Evolutionary conservation across 495 filamentous ascomycete species (phyloP).

Genomic region (Pyrenula aspistea): DNA sequence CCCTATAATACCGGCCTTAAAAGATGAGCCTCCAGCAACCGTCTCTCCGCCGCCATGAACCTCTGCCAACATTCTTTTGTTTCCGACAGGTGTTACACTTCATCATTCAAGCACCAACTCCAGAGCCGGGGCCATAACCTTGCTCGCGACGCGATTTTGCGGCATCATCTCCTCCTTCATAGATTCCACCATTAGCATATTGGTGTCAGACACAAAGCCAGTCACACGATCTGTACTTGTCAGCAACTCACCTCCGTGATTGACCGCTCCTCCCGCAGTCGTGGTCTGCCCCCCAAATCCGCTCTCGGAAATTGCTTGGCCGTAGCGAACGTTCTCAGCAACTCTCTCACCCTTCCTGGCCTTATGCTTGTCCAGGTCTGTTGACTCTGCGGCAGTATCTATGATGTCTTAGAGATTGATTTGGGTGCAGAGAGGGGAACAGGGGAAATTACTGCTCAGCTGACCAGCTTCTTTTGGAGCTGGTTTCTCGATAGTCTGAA

Average conservation of each 20-base stretch:
- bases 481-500: constrained; percentile 30
- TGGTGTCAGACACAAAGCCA: too few species aligned
- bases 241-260: constrained; percentile 7
- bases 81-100: constrained; percentile 4
- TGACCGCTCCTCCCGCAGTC: constrained; percentile 11
- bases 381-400: not conserved
- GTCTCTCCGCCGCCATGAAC: constrained; percentile 28
- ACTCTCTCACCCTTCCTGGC: constrained; percentile 23
- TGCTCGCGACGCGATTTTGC: constrained; percentile 38
- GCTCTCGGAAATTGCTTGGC: constrained; percentile 28
- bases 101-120: constrained; percentile 37
- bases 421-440: not conserved
- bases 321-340: constrained; percentile 37
- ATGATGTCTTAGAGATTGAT: not conserved
- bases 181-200: constrained; percentile 10
- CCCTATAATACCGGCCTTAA: constrained; percentile 13
- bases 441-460: constrained; percentile 33
- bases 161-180: constrained; percentile 20
- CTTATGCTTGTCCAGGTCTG: constrained; percentile 12
- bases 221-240: too few species aligned
- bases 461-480: constrained; percentile 47
- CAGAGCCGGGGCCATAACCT: constrained; percentile 48
- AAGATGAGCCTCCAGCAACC: constrained; percentile 24
- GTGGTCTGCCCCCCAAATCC: constrained; percentile 27
- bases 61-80: too few species aligned